Evolutionary conservation across 805 yeast species (phyloP), one percentile per base, ranked within the genome.

Genomic region (Aciculoconidium aculeatum): DNA sequence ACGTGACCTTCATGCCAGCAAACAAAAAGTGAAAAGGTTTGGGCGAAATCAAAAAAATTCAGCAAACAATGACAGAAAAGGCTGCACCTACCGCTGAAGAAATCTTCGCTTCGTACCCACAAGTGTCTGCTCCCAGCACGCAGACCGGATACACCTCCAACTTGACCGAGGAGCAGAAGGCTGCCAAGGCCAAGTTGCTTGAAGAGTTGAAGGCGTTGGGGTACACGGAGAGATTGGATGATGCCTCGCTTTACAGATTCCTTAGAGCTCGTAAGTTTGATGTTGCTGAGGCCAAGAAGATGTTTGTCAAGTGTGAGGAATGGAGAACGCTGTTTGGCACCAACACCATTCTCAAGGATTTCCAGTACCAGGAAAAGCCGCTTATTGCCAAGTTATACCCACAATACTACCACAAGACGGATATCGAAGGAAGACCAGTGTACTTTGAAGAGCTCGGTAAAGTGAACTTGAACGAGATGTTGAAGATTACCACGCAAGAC

Each of bases 361-460:
- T 90, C 71, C 77, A 83, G 38, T 92, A 90, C 64, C 77, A 75
- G n/a, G 98, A 92, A 66, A 92, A 92, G 65, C 82, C 92, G 15
- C 58, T 75, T 29, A 96, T 88, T 41, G 95, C 95, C 37, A 70
- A 75, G 51, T 80, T 68, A 59, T 92, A 92, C 58, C 98, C 98
- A 19, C 96, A 88, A 64, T 92, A 88, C 65, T 92, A 92, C 60
- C 97, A 92, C 66, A 88, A 92, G 67, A 85, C 90, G 18, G 98
- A 92, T 59, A 84, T 72, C 49, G 98, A 92, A 41, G 98, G 98
- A 29, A 81, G 98, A 53, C 98, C 98, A 5, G 80, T 87, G 27
- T 92, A 92, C 63, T 70, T 81, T 47, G 98, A 92, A 69, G 95
- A 90, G 55, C 72, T 92, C 42, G 97, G 98, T 32, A 65, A 79